Conservation (phyloP, 2,329 filamentous ascomycete genomes). For the Coleophoma eucalyptorum region DNA sequence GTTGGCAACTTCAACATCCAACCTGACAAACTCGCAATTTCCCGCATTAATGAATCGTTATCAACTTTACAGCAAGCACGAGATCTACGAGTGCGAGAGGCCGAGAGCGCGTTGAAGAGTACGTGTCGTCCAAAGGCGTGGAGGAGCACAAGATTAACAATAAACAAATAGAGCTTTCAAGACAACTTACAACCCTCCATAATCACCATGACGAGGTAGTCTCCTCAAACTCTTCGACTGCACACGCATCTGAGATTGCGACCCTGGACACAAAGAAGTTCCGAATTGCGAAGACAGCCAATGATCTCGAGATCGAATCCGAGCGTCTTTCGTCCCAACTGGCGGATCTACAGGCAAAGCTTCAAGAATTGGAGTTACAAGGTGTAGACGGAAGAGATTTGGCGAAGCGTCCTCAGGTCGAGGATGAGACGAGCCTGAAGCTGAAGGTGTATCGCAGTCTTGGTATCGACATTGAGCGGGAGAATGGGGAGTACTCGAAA, state of each 20-base stretch:
- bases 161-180: conserved; percentile 53
- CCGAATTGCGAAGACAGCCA: conserved; percentile 85
- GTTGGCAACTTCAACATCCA: conserved; percentile 93
- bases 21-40: conserved; percentile 79
- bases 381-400: conserved; percentile 69
- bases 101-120: conserved; percentile 63
- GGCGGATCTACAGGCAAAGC: conserved; percentile 66
- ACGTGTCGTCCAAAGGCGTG: conserved; percentile 8
- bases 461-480: conserved; percentile 81
- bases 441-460: conserved; percentile 88
- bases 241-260: conserved; percentile 80
- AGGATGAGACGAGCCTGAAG: conserved; percentile 67
- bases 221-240: conserved; percentile 68
- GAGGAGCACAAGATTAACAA: conserved; percentile 2
- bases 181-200: conserved; percentile 70
- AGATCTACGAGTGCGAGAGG: conserved; percentile 69
- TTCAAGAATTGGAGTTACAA: conserved; percentile 83
- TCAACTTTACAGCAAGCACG: conserved; percentile 81
- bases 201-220: conserved; percentile 76
- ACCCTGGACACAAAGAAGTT: conserved; percentile 92
- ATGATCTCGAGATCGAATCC: conserved; percentile 89
- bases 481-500: conserved; percentile 76
- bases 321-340: conserved; percentile 81
- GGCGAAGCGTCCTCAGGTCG: conserved; percentile 40
- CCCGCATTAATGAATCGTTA: conserved; percentile 80